phyloP scores from a whole-genome alignment of 139 green algal species.

The Chlorella sp. region DNA sequence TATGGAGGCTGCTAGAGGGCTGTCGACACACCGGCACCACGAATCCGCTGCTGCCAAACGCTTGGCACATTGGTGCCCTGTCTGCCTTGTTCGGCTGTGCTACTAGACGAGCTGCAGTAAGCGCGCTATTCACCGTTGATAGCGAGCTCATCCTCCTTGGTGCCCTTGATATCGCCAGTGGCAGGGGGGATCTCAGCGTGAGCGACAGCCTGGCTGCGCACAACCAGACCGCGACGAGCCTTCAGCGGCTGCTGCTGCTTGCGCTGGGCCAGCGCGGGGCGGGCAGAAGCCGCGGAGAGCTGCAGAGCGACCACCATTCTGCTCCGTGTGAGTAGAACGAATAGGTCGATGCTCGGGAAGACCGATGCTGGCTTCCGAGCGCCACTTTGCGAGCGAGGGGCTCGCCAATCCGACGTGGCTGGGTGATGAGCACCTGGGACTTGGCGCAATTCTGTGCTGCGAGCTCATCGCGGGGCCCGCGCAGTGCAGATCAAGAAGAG shows the following conservation, averaged over 20 bases:
- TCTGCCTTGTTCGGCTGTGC: background rate
- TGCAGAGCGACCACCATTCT: constrained; percentile 19
- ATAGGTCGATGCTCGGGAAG: no score
- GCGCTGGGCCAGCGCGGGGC: constrained; percentile 13
- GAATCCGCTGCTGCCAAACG: background rate
- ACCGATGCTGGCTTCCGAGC: no score
- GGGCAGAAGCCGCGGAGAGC: background rate
- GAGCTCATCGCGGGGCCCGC: no score
- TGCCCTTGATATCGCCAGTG: constrained; percentile 34
- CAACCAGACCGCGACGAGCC: background rate
- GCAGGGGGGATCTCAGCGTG: background rate
- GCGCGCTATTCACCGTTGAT: constrained; percentile 43
- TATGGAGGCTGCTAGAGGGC: background rate
- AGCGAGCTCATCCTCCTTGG: constrained; percentile 50
- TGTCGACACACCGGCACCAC: no score
- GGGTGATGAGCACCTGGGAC: no score
- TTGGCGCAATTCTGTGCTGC: no score
- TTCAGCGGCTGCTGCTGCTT: constrained; percentile 14
- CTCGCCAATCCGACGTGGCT: no score
- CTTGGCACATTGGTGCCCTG: background rate
- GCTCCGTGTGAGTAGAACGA: no score
- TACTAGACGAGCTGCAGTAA: background rate
- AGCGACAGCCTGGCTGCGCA: constrained; percentile 12
- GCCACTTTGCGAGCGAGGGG: no score
- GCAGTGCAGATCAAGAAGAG: no score